Evolutionary conservation across 2,329 filamentous ascomycete species (phyloP).

Genomic region (Talaromyces islandicus): DNA sequence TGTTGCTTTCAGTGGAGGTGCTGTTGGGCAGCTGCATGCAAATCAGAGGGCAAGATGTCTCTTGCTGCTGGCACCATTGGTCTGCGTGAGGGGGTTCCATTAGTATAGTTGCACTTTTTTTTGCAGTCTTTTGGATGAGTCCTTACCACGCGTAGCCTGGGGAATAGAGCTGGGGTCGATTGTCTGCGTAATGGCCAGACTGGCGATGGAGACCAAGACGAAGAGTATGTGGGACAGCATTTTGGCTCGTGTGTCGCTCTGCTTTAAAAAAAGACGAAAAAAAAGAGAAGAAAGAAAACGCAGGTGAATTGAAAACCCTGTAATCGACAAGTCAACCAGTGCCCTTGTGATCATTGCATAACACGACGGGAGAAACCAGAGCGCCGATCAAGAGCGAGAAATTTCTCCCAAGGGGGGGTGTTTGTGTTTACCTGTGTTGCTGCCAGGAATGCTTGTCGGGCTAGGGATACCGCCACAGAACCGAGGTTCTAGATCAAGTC

Average conservation of each 20-base stretch:
- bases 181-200: constrained; percentile 29
- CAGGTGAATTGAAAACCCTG: not conserved
- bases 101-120: not conserved
- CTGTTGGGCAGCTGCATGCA: constrained; percentile 37
- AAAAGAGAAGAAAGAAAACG: not conserved
- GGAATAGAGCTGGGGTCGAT: constrained; percentile 35
- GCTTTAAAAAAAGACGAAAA: too few species aligned
- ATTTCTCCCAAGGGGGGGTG: not conserved
- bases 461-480: not conserved
- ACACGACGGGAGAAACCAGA: not conserved
- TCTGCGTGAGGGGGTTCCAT: constrained; percentile 19
- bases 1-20: constrained; percentile 31
- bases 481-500: not conserved
- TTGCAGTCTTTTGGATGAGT: constrained; percentile 5
- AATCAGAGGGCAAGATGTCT: constrained; percentile 38
- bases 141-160: constrained; percentile 29
- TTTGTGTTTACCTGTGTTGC: not conserved
- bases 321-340: not conserved
- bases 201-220: constrained; percentile 23
- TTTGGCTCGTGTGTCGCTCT: constrained; percentile 11
- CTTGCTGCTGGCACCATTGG: constrained; percentile 39
- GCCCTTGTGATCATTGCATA: not conserved
- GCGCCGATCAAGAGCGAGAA: not conserved
- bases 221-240: constrained; percentile 20
- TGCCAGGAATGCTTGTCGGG: not conserved